Conservation (phyloP, 2,329 filamentous ascomycete genomes). For the Teratosphaeria nubilosa region DNA sequence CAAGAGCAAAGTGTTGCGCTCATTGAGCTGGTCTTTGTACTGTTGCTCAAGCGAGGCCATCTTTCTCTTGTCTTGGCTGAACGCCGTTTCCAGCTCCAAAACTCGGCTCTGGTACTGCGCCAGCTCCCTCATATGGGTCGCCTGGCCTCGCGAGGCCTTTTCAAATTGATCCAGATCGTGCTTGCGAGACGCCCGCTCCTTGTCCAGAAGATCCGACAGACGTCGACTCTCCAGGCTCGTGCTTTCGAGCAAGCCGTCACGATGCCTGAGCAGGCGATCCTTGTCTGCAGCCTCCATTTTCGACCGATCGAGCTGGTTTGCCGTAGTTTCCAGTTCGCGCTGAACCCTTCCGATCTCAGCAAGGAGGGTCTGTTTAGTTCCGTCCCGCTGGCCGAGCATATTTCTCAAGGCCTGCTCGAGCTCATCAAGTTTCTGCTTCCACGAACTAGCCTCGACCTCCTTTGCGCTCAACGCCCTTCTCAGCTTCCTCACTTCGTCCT, state of each 20-base stretch:
- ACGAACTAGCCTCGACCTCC: constrained; percentile 80
- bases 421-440: constrained; percentile 83
- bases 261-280: constrained; percentile 78
- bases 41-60: constrained; percentile 66
- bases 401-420: constrained; percentile 81
- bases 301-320: constrained; percentile 69
- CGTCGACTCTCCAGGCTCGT: constrained; percentile 79
- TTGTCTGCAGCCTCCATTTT: constrained; percentile 78
- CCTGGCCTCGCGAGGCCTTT: constrained; percentile 75
- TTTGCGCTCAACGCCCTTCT: constrained; percentile 73
- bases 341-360: constrained; percentile 77
- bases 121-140: constrained; percentile 76
- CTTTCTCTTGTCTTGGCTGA: constrained; percentile 66
- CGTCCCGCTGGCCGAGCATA: constrained; percentile 76
- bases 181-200: constrained; percentile 74
- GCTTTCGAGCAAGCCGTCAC: constrained; percentile 78
- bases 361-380: constrained; percentile 74
- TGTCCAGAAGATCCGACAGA: constrained; percentile 78
- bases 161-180: constrained; percentile 84
- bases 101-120: constrained; percentile 77
- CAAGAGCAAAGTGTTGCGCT: constrained; percentile 80
- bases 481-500: constrained; percentile 74
- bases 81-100: constrained; percentile 71
- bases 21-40: constrained; percentile 76
- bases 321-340: constrained; percentile 73